Evolutionary conservation across 345 rosid genomes (phyloP).

Genomic region (Trapa incisa): DNA sequence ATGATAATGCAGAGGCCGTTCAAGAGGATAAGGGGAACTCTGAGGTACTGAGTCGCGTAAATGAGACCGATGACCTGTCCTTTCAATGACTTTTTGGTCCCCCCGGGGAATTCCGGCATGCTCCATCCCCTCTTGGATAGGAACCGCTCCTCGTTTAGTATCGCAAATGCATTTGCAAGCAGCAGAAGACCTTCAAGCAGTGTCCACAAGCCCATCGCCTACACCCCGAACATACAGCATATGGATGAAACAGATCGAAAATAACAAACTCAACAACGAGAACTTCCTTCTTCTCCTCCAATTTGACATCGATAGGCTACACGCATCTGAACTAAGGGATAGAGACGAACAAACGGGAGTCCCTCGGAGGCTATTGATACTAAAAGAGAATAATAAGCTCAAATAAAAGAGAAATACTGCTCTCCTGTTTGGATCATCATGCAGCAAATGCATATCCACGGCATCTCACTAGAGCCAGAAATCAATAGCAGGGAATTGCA

Average conservation of each 20-base stretch:
- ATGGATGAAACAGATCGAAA: background rate
- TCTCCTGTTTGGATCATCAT: background rate
- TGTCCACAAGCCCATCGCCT: conserved; percentile 80
- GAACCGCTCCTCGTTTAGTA: conserved; percentile 35
- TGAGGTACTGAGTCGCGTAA: conserved; percentile 57
- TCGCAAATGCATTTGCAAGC: conserved; percentile 85
- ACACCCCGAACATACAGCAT: conserved; percentile 4
- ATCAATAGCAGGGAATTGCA: background rate
- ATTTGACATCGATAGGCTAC: background rate
- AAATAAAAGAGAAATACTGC: background rate
- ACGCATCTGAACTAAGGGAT: background rate
- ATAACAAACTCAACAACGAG: background rate
- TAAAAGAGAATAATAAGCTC: too few species aligned
- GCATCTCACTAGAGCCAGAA: background rate
- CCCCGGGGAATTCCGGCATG: conserved; percentile 51
- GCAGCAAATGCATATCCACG: background rate
- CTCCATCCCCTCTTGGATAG: conserved; percentile 87
- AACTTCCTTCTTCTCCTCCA: background rate
- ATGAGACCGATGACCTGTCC: conserved; percentile 65
- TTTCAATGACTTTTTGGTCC: conserved; percentile 47
- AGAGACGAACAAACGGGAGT: background rate
- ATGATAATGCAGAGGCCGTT: conserved; percentile 47
- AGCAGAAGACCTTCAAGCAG: conserved; percentile 67
- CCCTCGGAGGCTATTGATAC: too few species aligned
- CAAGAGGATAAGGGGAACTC: conserved; percentile 62